Conservation (phyloP, 1,284 basidiomycete species). For the Naganishia liquefaciens region DNA sequence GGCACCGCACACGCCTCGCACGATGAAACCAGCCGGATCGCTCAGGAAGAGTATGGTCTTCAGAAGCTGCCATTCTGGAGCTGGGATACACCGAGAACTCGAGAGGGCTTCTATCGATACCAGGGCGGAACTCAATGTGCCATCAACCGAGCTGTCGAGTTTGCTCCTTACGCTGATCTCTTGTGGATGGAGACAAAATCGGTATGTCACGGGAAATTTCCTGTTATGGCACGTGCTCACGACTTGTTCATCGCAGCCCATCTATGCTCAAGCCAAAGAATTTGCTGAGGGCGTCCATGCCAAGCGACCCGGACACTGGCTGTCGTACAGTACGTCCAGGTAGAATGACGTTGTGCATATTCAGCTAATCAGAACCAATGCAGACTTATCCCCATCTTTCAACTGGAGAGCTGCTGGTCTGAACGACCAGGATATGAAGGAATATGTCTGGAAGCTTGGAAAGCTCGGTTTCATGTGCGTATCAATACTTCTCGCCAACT, state of each 20-base stretch:
- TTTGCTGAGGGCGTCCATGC: constrained; percentile 86
- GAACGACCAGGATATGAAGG: constrained; percentile 78
- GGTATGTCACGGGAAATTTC: neutral
- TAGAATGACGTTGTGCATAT: neutral
- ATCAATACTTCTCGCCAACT: neutral
- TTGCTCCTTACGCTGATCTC: constrained; percentile 88
- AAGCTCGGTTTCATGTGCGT: constrained; percentile 49
- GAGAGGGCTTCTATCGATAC: constrained; percentile 90
- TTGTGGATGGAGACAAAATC: constrained; percentile 98
- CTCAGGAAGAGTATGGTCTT: constrained; percentile 76
- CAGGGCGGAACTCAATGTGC: constrained; percentile 95
- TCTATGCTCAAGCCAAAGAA: constrained; percentile 87
- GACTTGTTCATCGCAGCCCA: constrained; percentile 60
- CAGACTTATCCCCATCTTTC: constrained; percentile 81
- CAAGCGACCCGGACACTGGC: constrained; percentile 80
- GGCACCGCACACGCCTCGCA: constrained; percentile 63
- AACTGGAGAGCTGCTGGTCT: constrained; percentile 85
- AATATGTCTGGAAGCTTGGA: constrained; percentile 78
- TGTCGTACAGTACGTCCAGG: constrained; percentile 67
- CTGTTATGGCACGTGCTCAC: neutral
- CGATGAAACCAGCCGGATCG: constrained; percentile 69
- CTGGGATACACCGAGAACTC: constrained; percentile 91
- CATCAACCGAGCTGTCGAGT: constrained; percentile 87
- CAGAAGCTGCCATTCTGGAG: constrained; percentile 69
- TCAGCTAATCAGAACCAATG: neutral